Base-by-base conservation (phyloP, 306 rosid species). In the Leucaena leucocephala region DNA sequence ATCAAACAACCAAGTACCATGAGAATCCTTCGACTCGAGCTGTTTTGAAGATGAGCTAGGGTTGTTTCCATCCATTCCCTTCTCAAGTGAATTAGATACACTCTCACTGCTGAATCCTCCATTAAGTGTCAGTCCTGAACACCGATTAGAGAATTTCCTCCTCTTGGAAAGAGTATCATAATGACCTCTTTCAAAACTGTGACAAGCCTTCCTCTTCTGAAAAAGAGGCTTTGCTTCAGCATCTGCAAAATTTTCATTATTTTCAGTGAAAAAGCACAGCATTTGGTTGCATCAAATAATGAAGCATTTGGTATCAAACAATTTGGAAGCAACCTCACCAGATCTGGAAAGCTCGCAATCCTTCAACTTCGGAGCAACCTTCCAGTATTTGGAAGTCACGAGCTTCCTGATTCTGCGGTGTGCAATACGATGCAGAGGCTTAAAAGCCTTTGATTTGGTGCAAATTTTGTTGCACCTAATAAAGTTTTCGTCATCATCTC, bases 401-500 rank as follows among this genome's bases (percentile, higher is more conserved):
- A 84, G 83, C 83, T 91, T 86, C 87, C 95, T 94, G 62, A 92
- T 85, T 88, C 89, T 86, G 83, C 75, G 84, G 76, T 81, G 89
- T 55, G 88, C 93, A 78, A 82, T 72, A 68, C 78, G 84, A 8
- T 85, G 86, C 7, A 86, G 78, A 82, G 89, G 87, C 84, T 83
- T 92, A 80, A 46, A 87, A 52, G 84, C 90, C 86, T 86, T 94
- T 3, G 75, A 76, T 78, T 88, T 91, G 78, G 87, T 83, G 82
- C 93, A 77, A 75, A 81, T 78, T 84, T 91, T 91, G 77, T 75
- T 74, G 89, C 83, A 81, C 90, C 93, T 78, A 40, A 76, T 55
- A 76, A 90, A 78, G 13, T 87, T 95, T 88, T 91, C 98, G 54
- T 90, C 97, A 86, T 95, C 97, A 90, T 92, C 98, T 82, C 89